Percentiles rank a stretch among this genome's conserved stretches.
These are phyloP conservation scores for Cryptococcus sp. DNA, from an alignment of 1,284 basidiomycete genomes.

Conservation along the genomic window DNA sequence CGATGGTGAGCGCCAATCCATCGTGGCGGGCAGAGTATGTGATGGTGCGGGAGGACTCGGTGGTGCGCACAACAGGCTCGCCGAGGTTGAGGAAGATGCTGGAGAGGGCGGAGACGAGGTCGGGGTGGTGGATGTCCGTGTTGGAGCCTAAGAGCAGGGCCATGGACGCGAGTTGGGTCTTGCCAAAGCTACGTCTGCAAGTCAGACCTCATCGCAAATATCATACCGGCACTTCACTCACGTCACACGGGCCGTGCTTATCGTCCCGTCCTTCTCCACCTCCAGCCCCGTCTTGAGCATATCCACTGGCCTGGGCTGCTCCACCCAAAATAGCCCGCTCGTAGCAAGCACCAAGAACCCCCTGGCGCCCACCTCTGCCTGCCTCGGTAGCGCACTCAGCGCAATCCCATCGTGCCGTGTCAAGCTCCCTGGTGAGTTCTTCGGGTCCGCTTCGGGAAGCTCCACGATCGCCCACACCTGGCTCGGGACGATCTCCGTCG, in stretches of 20 bases:
- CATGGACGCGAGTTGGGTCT: conserved; percentile 42
- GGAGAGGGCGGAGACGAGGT: conserved; percentile 27
- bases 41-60: conserved; percentile 45
- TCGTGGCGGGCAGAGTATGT: conserved; percentile 85
- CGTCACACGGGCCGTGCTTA: conserved; percentile 20
- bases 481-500: conserved; percentile 62
- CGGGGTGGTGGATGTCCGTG: conserved; percentile 22
- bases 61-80: conserved; percentile 28
- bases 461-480: conserved; percentile 75
- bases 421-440: conserved; percentile 12
- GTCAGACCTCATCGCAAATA: not conserved
- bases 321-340: conserved; percentile 36
- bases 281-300: conserved; percentile 37
- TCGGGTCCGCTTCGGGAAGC: conserved; percentile 38
- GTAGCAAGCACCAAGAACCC: conserved; percentile 41
- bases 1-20: conserved; percentile 81
- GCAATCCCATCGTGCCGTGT: conserved; percentile 23
- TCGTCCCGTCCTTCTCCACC: conserved; percentile 35
- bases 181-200: conserved; percentile 28
- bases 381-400: conserved; percentile 33
- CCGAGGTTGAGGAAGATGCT: conserved; percentile 33
- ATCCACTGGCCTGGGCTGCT: conserved; percentile 39
- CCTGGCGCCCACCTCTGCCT: conserved; percentile 28
- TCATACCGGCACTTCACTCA: conserved; percentile 9
- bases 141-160: conserved; percentile 32